Percentiles rank a stretch among this genome's conserved stretches.
Evolutionary conservation across 306 rosid species (phyloP).

Genomic region (Glycine tomentella): DNA sequence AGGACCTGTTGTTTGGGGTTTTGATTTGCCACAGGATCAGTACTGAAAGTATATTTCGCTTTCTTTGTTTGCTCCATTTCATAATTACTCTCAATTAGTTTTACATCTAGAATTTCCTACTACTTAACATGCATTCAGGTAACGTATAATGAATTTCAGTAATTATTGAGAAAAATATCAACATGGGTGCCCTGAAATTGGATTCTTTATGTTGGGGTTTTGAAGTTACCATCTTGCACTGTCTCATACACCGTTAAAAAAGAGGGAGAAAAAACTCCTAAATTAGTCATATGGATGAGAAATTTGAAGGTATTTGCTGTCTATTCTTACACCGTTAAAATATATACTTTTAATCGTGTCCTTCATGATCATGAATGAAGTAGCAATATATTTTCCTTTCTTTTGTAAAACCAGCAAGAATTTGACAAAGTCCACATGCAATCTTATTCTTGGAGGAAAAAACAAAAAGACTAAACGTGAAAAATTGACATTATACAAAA

Average conservation of each 20-base stretch:
- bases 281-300: conserved; percentile 46
- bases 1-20: background rate
- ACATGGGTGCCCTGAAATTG: background rate
- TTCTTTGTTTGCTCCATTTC: background rate
- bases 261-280: too few relatives aligned
- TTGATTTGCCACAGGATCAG: background rate
- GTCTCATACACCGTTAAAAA: background rate
- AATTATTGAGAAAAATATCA: background rate
- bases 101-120: background rate
- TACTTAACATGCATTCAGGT: background rate
- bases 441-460: conserved; percentile 46
- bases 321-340: conserved; percentile 21
- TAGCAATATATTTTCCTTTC: conserved; percentile 16
- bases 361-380: conserved; percentile 48
- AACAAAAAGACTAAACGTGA: conserved; percentile 21
- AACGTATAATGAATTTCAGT: conserved; percentile 1
- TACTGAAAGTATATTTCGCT: background rate
- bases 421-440: conserved; percentile 33
- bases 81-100: background rate
- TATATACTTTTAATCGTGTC: conserved; percentile 27
- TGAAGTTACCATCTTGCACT: background rate
- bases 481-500: conserved; percentile 24
- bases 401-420: conserved; percentile 40
- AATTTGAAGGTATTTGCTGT: conserved; percentile 20
- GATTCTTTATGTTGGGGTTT: background rate